Evolutionary conservation across 306 rosid genomes (phyloP), one percentile per base, ranked within the genome.

Genomic region (Gynostemma pentaphyllum): DNA sequence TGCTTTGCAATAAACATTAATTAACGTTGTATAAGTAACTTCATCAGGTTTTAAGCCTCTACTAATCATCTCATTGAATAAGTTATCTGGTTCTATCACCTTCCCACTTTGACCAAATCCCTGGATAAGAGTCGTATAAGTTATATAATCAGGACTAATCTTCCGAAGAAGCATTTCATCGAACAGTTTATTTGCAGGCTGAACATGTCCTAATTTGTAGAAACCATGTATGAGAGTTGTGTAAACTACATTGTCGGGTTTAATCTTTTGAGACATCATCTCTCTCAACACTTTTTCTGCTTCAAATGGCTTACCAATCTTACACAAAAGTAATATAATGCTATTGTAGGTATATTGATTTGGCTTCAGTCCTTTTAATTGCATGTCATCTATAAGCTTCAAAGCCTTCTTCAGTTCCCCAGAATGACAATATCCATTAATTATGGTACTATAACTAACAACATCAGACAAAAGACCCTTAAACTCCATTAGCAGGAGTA

Each of bases 1-100:
- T 14, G 79, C 74, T 74, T 87, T 87, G 85, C 97, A 90, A 72
- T 76, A 69, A 68, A 95, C 97, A 73, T 87, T 82, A 51, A 90
- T 85, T 56, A 87, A 74, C 1, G 83, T 68, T 19, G 97, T 85
- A 69, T 80, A 87, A 59, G 94, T 76, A 74, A 90, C 84, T 72
- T 87, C 97, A 81, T 90, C 97, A 2, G 81, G 83, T 65, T 82
- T 70, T 78, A 90, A 62, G 72, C 94, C 81, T 73, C 59, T 78
- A 19, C 56, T n/a, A 24, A 72, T 47, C 94, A 87, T 90, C 70
- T 90, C 84, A 69, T 45, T 21, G 47, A 82, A 81, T 48, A 87
- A 63, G 52, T 75, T 34, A 34, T 46, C 67, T 49, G 95, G 88
- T 69, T 87, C 95, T 49, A n/a, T 70, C 76, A 90, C 76, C 76